Base-by-base conservation (phyloP, 148 eudicot species). In the Chenopodium formosanum region DNA sequence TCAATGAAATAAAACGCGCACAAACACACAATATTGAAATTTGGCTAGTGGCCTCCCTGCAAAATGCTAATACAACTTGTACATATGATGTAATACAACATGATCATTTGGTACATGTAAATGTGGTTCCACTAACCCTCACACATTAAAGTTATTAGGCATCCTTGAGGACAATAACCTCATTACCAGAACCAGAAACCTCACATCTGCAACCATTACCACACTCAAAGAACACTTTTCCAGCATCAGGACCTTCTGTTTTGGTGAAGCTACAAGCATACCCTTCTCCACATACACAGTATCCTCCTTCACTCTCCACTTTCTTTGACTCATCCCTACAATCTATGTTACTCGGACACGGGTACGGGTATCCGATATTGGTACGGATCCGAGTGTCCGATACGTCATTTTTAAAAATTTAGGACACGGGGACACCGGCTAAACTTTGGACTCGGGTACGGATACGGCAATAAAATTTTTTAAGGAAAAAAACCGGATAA, bases 201-300 rank as follows among this genome's bases (percentile, higher is more conserved):
- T 85, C 76, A 68, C 87, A 85, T 40, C 81, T 67, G 65, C 78
- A 78, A 0, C 87, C 87, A 68, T 82, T 85, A 25, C 87, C 87
- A 32, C 87, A 85, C 46, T 85, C 87, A 8, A 82, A 56, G 76
- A 81, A 78, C 65, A 78, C 82, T 37, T 85, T 81, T 1, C 87
- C 87, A 12, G 87, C 81, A 73, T 81, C 84, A 56, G 84, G 53
- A 2, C 84, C 86, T 56, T 78, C 84, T 1, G 79, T 76, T 70
- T 81, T 86, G 17, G 84, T 86, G 80, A 86, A 78, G 19, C 77
- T 86, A 44, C 88, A 86, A 7, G 82, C 68, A 77, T 83, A 86
- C 1, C 88, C 88, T 78, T 86, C 82, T 2, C 82, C 82, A 50
- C 88, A 86, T 1, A 77, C 84, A 17, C 86, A 86, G 70, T 81